These are phyloP conservation scores for Arthrobotrys sinensis DNA, from an alignment of 2,329 filamentous ascomycete species.

Conservation along the genomic window DNA sequence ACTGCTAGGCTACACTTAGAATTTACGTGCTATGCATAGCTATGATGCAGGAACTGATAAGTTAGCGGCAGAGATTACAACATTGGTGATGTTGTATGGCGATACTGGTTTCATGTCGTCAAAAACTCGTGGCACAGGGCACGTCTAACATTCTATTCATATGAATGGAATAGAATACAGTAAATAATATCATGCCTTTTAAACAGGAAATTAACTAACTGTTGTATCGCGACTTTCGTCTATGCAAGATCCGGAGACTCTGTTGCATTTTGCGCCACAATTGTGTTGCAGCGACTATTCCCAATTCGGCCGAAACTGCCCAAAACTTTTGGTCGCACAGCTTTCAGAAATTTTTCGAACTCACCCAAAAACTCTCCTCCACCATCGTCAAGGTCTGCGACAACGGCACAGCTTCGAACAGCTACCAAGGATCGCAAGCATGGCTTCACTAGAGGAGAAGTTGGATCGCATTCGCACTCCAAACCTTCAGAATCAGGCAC, in stretches of 20 bases:
- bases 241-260: background rate
- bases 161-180: no score
- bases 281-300: conserved; percentile 33
- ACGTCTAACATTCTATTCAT: no score
- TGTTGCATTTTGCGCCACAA: conserved; percentile 39
- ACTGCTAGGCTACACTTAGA: no score
- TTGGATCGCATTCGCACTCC: conserved; percentile 97
- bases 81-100: background rate
- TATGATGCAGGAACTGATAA: no score
- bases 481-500: conserved; percentile 94
- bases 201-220: background rate
- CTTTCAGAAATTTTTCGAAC: conserved; percentile 40
- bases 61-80: no score
- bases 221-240: no score
- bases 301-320: background rate
- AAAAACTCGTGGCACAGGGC: background rate
- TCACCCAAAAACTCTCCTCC: conserved; percentile 10
- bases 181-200: background rate
- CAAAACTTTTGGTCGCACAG: conserved; percentile 38
- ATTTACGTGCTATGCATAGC: no score
- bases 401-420: conserved; percentile 33
- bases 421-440: conserved; percentile 62
- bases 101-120: background rate
- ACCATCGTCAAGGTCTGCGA: conserved; percentile 2
- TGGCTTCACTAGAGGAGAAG: conserved; percentile 83